phyloP scores from a whole-genome alignment of 2,329 filamentous ascomycete genomes.

The Fusarium verticillioides region DNA sequence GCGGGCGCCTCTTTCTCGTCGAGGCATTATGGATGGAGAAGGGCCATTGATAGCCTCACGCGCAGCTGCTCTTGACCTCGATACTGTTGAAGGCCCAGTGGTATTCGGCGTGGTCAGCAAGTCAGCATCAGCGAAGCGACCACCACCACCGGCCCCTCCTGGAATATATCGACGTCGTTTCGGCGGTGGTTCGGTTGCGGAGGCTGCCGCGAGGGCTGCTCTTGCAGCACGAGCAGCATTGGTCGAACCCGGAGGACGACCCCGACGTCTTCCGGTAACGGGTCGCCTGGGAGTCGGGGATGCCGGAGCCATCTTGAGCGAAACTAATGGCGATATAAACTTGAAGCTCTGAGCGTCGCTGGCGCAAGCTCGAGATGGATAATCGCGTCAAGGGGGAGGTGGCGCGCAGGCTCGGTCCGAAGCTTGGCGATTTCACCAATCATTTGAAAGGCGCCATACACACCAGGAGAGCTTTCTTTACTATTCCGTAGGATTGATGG shows the following conservation, averaged over 20 bases:
- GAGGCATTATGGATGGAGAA: slow-evolving; percentile 58
- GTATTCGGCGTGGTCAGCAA: slow-evolving; percentile 67
- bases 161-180: slow-evolving; percentile 85
- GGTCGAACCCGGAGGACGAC: slow-evolving; percentile 58
- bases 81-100: slow-evolving; percentile 54
- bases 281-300: slow-evolving; percentile 55
- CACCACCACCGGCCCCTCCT: slow-evolving; percentile 86
- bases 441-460: slow-evolving; percentile 43
- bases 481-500: slow-evolving; percentile 23
- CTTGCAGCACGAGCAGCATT: slow-evolving; percentile 56
- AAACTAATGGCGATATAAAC: slow-evolving; percentile 25
- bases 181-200: slow-evolving; percentile 68
- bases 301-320: slow-evolving; percentile 47
- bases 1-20: slow-evolving; percentile 67
- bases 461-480: slow-evolving; percentile 11
- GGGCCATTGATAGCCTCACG: slow-evolving; percentile 55
- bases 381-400: slow-evolving; percentile 44
- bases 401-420: slow-evolving; percentile 48
- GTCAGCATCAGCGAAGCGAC: slow-evolving; percentile 82
- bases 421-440: slow-evolving; percentile 43
- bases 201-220: slow-evolving; percentile 48
- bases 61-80: slow-evolving; percentile 63
- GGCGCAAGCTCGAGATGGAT: slow-evolving; percentile 35
- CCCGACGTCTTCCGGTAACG: slow-evolving; percentile 58
- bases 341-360: slow-evolving; percentile 19